phyloP scores from a whole-genome alignment of 2,329 filamentous ascomycete genomes.

The Hypoxylon sp. region DNA sequence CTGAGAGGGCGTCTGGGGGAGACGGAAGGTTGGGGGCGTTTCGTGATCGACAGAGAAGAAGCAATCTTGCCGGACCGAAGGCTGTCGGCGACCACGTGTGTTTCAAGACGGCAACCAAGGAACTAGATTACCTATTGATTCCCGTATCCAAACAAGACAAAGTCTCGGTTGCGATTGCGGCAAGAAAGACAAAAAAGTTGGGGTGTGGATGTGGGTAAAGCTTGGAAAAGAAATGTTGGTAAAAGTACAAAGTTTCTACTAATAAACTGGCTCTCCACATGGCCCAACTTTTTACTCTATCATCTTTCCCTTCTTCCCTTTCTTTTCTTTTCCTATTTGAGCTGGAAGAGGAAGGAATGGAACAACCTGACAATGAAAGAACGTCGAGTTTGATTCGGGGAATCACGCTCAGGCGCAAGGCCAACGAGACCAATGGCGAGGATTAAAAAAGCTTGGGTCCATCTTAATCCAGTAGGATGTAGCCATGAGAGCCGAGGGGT shows the following conservation, averaged over 20 bases:
- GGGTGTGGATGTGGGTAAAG: slow-evolving; percentile 16
- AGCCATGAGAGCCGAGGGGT: slow-evolving; percentile 45
- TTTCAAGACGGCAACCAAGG: slow-evolving; percentile 29
- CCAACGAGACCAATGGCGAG: slow-evolving; percentile 41
- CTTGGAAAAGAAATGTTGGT: slow-evolving; percentile 13
- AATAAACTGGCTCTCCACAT: slow-evolving; percentile 25
- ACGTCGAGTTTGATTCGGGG: slow-evolving; percentile 42
- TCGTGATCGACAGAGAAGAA: slow-evolving; percentile 49
- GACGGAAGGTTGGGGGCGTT: slow-evolving; percentile 40
- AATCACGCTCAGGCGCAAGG: slow-evolving; percentile 44
- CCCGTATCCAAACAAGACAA: slow-evolving; percentile 39
- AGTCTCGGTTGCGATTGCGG: slow-evolving; percentile 44
- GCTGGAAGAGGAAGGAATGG: slow-evolving; percentile 41
- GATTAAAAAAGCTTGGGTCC: slow-evolving; percentile 36
- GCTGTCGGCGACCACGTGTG: slow-evolving; percentile 43
- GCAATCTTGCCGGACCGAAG: slow-evolving; percentile 41
- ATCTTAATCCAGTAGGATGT: slow-evolving; percentile 44
- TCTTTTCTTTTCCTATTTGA: slow-evolving; percentile 34
- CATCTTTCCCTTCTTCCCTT: slow-evolving; percentile 11
- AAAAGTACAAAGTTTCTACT: slow-evolving; percentile 33
- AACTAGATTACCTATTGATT: slow-evolving; percentile 20
- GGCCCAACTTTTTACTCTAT: slow-evolving; percentile 27
- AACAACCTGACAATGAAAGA: slow-evolving; percentile 35
- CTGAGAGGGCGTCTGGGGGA: slow-evolving; percentile 28
- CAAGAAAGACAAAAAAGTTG: slow-evolving; percentile 19